phyloP scores from a whole-genome alignment of 352 stramenopile species.

The Phytophthora brassicae region DNA sequence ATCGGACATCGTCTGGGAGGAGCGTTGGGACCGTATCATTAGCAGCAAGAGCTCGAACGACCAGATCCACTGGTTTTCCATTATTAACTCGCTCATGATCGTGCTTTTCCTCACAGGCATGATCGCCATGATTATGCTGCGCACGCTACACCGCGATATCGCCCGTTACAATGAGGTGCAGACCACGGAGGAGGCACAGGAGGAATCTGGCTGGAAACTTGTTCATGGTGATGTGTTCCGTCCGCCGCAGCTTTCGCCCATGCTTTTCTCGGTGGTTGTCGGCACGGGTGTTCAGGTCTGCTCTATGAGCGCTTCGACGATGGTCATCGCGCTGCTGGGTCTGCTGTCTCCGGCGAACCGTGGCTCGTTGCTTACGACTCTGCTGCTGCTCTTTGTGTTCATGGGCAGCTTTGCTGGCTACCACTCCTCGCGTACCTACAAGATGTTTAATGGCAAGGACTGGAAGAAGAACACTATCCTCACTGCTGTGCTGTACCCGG shows the following conservation, averaged over 20 bases:
- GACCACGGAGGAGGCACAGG: conserved; percentile 93
- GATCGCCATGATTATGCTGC: conserved; percentile 99
- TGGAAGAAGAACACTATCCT: conserved; percentile 97
- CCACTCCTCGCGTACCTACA: conserved; percentile 96
- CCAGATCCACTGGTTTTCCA: conserved; percentile 99
- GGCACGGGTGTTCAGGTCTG: conserved; percentile 97
- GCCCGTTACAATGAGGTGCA: conserved; percentile 95
- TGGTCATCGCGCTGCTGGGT: conserved; percentile 94
- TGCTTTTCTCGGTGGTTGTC: conserved; percentile 95
- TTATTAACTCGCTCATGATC: conserved; percentile 99
- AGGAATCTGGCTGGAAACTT: conserved; percentile 97
- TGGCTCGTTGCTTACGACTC: conserved; percentile 94
- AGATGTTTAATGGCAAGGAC: conserved; percentile 97
- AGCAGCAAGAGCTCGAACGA: conserved; percentile 94
- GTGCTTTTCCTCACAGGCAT: conserved; percentile 99
- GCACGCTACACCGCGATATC: conserved; percentile 99
- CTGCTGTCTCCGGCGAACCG: conserved; percentile 97
- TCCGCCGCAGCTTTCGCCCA: conserved; percentile 90
- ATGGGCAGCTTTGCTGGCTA: conserved; percentile 97
- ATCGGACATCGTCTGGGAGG: conserved; percentile 94
- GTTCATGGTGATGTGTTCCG: conserved; percentile 99
- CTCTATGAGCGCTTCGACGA: conserved; percentile 93
- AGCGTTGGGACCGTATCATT: conserved; percentile 99
- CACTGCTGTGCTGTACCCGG: conserved; percentile 95
- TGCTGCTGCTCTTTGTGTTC: conserved; percentile 98